These are phyloP conservation scores for Ascocoryne sarcoides DNA, from an alignment of 2,329 filamentous ascomycete species.

Conservation along the genomic window DNA sequence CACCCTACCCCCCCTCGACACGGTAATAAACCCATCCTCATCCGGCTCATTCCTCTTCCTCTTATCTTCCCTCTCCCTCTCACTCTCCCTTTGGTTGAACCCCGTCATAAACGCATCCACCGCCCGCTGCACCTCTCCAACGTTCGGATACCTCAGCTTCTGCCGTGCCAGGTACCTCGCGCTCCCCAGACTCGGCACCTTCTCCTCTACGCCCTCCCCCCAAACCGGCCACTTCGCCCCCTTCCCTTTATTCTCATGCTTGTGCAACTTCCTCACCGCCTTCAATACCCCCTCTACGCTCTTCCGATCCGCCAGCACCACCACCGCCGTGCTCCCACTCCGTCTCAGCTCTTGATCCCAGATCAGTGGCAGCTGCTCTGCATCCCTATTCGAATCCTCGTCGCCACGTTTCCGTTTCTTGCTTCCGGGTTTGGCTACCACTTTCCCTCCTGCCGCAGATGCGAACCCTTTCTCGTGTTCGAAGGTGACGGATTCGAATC, in stretches of 20 bases:
- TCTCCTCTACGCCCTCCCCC: constrained; percentile 53
- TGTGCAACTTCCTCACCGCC: constrained; percentile 55
- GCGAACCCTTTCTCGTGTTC: constrained; percentile 45
- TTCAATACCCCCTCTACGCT: constrained; percentile 71
- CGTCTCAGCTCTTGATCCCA: constrained; percentile 65
- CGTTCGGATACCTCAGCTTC: constrained; percentile 61
- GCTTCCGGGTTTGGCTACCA: neutral
- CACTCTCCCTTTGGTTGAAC: constrained; percentile 66
- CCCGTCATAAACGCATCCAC: constrained; percentile 80
- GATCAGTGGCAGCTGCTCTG: constrained; percentile 55
- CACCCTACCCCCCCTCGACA: constrained; percentile 66
- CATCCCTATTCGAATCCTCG: constrained; percentile 47
- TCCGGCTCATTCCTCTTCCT: constrained; percentile 71
- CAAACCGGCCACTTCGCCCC: constrained; percentile 53
- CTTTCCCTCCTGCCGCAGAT: neutral
- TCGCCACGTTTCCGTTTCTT: constrained; percentile 44
- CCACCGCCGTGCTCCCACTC: constrained; percentile 72
- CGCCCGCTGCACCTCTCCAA: constrained; percentile 54
- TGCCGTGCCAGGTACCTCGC: constrained; percentile 56
- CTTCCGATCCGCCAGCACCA: constrained; percentile 73
- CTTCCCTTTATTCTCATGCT: constrained; percentile 41
- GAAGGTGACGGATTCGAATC: constrained; percentile 72
- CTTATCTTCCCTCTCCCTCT: constrained; percentile 52
- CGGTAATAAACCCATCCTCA: constrained; percentile 91
- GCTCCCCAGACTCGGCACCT: constrained; percentile 47